Percentiles rank a stretch among this genome's conserved stretches.
Conservation (phyloP, 1,139 yeast species). For the Suhomyces kunorum region DNA sequence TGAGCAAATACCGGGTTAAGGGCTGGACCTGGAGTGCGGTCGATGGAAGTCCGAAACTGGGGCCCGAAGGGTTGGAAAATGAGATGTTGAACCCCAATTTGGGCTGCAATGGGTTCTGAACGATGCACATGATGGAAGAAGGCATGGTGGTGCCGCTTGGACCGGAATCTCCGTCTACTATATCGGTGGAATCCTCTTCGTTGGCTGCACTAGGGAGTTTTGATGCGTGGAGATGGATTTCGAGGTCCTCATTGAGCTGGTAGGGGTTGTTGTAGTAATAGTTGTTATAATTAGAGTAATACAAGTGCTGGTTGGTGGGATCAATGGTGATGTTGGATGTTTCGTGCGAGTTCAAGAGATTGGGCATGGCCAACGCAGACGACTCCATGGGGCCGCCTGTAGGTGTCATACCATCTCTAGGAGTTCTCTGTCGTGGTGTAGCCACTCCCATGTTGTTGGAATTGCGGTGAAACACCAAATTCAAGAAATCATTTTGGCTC, state of each 20-base stretch:
- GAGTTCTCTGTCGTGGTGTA: slow-evolving; percentile 5
- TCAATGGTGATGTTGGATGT: slow-evolving; percentile 25
- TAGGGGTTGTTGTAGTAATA: slow-evolving; percentile 48
- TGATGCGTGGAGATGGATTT: slow-evolving; percentile 48
- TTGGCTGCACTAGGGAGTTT: slow-evolving; percentile 19
- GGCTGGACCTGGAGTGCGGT: slow-evolving; percentile 67
- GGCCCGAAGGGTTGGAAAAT: slow-evolving; percentile 26
- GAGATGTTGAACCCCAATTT: slow-evolving; percentile 42
- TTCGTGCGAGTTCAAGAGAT: slow-evolving; percentile 25
- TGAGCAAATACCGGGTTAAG: slow-evolving; percentile 65
- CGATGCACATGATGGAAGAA: slow-evolving; percentile 48
- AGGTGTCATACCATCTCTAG: slow-evolving; percentile 3
- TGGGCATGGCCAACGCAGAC: slow-evolving; percentile 24
- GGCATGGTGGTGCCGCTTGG: slow-evolving; percentile 43
- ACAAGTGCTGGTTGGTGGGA: slow-evolving; percentile 41
- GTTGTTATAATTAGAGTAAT: slow-evolving; percentile 44
- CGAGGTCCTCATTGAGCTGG: slow-evolving; percentile 43
- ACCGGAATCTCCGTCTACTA: slow-evolving; percentile 41
- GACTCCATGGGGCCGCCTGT: slow-evolving; percentile 1
- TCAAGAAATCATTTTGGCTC: slow-evolving; percentile 46
- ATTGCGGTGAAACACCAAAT: slow-evolving; percentile 53
- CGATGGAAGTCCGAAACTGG: slow-evolving; percentile 51
- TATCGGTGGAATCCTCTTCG: slow-evolving; percentile 36
- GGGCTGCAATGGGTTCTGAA: slow-evolving; percentile 48
- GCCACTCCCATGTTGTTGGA: slow-evolving; percentile 8